Conservation (phyloP, 495 filamentous ascomycete genomes). For the Lineolata rhizophorae region DNA sequence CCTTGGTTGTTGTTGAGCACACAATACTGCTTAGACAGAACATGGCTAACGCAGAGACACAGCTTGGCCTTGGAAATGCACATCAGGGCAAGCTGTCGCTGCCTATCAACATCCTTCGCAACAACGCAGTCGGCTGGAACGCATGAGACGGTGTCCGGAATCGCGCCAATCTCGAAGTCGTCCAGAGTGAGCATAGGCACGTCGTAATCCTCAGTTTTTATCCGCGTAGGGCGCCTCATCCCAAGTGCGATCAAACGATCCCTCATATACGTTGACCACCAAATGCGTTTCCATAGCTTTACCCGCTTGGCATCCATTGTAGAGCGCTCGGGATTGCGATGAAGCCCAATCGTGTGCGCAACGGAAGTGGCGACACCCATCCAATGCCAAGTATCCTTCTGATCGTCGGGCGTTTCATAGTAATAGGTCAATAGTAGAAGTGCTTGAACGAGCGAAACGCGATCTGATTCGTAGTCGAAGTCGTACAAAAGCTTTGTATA, state of each 20-base stretch:
- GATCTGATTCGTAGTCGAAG: slow-evolving; percentile 67
- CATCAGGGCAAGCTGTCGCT: slow-evolving; percentile 57
- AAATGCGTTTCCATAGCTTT: slow-evolving; percentile 72
- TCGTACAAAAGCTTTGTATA: slow-evolving; percentile 44
- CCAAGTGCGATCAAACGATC: slow-evolving; percentile 74
- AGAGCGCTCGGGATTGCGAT: slow-evolving; percentile 44
- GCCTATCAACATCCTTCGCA: slow-evolving; percentile 37
- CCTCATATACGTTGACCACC: slow-evolving; percentile 87
- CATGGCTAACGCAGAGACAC: slow-evolving; percentile 65
- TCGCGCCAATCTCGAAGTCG: slow-evolving; percentile 58
- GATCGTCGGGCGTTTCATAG: slow-evolving; percentile 17
- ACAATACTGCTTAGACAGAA: slow-evolving; percentile 74
- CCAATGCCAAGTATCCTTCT: slow-evolving; percentile 20
- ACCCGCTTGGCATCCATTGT: slow-evolving; percentile 48
- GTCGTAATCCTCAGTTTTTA: slow-evolving; percentile 77
- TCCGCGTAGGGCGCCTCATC: slow-evolving; percentile 71
- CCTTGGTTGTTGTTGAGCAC: slow-evolving; percentile 61
- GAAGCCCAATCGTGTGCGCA: slow-evolving; percentile 16
- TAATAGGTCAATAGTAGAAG: slow-evolving; percentile 53
- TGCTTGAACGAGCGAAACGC: slow-evolving; percentile 62
- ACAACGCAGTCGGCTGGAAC: slow-evolving; percentile 45
- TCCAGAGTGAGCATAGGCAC: slow-evolving; percentile 66
- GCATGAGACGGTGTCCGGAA: slow-evolving; percentile 36
- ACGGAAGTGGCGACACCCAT: slow-evolving; percentile 16
- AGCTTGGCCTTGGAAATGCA: slow-evolving; percentile 82